Conservation (phyloP, 352 stramenopile genomes). For the Phytopythium helicoides region DNA sequence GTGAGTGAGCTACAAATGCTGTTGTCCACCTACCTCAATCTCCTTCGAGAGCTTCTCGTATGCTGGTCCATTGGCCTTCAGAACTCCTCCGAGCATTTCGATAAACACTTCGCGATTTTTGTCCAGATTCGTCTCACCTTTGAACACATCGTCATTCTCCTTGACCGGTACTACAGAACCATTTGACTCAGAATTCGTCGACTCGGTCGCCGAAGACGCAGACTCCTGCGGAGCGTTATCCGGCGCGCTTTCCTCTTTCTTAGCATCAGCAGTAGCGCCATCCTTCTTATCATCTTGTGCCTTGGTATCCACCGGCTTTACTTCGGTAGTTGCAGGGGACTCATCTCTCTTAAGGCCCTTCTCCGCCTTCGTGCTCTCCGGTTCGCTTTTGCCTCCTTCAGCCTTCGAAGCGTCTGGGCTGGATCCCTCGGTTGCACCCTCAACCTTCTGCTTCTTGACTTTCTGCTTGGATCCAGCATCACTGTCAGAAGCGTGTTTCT, state of each 20-base stretch:
- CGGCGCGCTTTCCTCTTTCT: background rate
- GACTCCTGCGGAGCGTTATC: slow-evolving; percentile 4
- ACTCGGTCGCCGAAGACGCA: slow-evolving; percentile 9
- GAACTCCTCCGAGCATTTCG: slow-evolving; percentile 63
- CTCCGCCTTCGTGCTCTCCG: background rate
- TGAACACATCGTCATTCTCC: slow-evolving; percentile 19
- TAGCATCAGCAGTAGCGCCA: background rate
- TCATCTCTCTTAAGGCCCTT: slow-evolving; percentile 15
- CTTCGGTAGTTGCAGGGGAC: slow-evolving; percentile 1
- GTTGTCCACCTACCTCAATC: slow-evolving; percentile 49
- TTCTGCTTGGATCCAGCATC: slow-evolving; percentile 14
- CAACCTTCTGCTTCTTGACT: slow-evolving; percentile 48
- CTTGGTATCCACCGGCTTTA: slow-evolving; percentile 8
- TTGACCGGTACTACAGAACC: slow-evolving; percentile 3
- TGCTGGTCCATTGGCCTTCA: slow-evolving; percentile 37
- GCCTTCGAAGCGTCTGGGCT: slow-evolving; percentile 11
- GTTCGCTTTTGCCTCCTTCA: background rate
- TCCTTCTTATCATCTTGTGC: slow-evolving; percentile 11
- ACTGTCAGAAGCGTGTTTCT: slow-evolving; percentile 30
- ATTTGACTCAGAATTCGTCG: background rate
- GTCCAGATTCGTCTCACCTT: slow-evolving; percentile 45
- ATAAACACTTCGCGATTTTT: slow-evolving; percentile 58
- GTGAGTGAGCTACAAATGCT: too few species aligned
- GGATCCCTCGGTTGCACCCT: slow-evolving; percentile 1
- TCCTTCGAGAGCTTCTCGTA: slow-evolving; percentile 51